Evolutionary conservation across 2,329 filamentous ascomycete genomes (phyloP), one percentile per base, ranked within the genome.

Genomic region (Penicillium hordei): DNA sequence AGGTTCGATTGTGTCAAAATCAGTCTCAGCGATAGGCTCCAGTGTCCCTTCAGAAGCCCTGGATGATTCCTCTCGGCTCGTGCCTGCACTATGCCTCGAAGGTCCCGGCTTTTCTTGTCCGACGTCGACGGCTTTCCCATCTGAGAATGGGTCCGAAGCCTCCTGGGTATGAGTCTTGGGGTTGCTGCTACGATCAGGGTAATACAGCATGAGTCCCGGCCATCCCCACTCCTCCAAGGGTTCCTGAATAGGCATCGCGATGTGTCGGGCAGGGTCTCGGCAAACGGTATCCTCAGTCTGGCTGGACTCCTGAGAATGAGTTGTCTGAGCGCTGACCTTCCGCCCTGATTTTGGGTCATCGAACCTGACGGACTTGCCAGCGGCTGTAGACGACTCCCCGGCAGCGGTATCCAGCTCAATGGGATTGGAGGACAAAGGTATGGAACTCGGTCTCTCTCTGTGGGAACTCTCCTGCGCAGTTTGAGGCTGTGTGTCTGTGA

Each of bases 271-370:
- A 4, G 72, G 68, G 44, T 68, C 65, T 44, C 62, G 73, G 52
- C 60, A 63, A n/a, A 76, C 69, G 34, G 73, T 77, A 15, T 50
- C 57, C 17, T 56, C 67, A 7, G 70, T 75, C n/a, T 59, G 58
- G n/a, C 68, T 66, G 4, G 75, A 76, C 31, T 66, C 61, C 21
- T 68, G 66, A 13, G 75, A 76, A 19, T 65, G 50, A 0, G 66
- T 59, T 1, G 68, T 73, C 45, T 71, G 68, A 43, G 68, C 68
- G 58, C 75, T 76, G 36, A 68, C 64, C 42, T 71, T 71, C 13
- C 74, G 70, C 10, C 58, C 38, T 25, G 58, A 45, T 5, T 68
- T 61, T n/a, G 38, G 19, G 1, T 21, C 23, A n/a, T 58, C 49
- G 25, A 48, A 52, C 9, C 53, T 52, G n/a, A 38, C 51, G 21